Percentiles rank a stretch among this genome's conserved stretches.
Conservation (phyloP, 2,329 filamentous ascomycete species). For the Colletotrichum kahawae region DNA sequence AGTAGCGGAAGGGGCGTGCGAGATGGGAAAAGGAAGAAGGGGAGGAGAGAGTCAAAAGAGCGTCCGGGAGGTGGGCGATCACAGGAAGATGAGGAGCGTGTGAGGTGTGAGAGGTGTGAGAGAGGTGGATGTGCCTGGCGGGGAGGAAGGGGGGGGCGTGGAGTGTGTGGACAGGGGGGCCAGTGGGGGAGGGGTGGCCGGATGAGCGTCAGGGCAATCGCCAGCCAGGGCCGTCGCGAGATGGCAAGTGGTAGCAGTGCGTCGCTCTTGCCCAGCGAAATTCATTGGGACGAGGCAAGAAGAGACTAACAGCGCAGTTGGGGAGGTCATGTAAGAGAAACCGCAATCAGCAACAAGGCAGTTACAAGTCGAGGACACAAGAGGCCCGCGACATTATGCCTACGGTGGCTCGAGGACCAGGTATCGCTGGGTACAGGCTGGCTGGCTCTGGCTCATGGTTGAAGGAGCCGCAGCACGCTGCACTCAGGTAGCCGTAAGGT, state of each 20-base stretch:
- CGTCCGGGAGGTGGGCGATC: conserved; percentile 19
- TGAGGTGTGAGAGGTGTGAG: conserved; percentile 3
- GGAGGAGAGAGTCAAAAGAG: conserved; percentile 1
- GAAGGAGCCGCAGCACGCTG: not conserved
- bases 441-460: not conserved
- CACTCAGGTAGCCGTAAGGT: not conserved
- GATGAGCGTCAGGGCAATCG: not conserved
- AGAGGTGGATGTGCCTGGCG: not conserved
- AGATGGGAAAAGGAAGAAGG: not conserved
- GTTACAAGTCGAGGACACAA: not conserved
- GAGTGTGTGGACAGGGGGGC: not conserved
- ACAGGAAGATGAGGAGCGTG: conserved; percentile 16
- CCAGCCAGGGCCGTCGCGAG: not conserved
- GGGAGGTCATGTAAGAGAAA: not conserved
- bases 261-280: not conserved
- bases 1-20: conserved; percentile 9
- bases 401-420: not conserved
- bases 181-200: not conserved
- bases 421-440: not conserved
- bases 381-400: not conserved
- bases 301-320: not conserved
- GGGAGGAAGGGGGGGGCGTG: not conserved
- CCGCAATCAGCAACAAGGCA: not conserved
- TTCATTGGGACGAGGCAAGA: not conserved
- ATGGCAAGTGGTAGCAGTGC: not conserved